Conservation (phyloP, 352 stramenopile species). For the Halophytophthora batemanensis region DNA sequence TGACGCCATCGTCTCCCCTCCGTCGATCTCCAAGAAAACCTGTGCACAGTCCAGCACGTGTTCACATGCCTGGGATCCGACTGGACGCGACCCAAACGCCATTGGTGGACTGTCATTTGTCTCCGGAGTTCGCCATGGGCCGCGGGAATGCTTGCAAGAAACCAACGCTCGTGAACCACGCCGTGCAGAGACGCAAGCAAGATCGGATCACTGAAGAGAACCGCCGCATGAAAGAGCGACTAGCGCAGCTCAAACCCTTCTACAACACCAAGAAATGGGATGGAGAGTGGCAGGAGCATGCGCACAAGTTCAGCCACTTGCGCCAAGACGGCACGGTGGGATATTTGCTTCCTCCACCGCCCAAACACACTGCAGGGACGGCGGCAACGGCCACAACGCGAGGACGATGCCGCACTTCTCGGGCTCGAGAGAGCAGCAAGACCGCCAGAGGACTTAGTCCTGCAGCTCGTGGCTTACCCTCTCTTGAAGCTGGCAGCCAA, state of each 20-base stretch:
- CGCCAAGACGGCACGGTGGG: constrained; percentile 66
- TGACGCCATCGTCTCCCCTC: constrained; percentile 3
- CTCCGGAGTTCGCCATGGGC: constrained; percentile 51
- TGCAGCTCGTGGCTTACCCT: constrained; percentile 11
- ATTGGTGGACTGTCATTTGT: constrained; percentile 74
- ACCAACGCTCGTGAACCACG: constrained; percentile 53
- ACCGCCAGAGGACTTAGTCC: constrained; percentile 6
- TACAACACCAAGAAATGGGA: constrained; percentile 80
- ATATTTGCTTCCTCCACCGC: constrained; percentile 45
- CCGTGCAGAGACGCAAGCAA: constrained; percentile 48
- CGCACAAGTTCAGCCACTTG: constrained; percentile 57
- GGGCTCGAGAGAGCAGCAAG: background rate
- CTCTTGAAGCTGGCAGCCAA: constrained; percentile 12
- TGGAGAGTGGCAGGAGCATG: constrained; percentile 57
- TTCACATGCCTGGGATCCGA: constrained; percentile 69
- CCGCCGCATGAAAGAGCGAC: constrained; percentile 44
- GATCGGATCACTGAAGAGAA: constrained; percentile 67
- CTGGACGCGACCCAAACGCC: constrained; percentile 64
- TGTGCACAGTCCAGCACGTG: constrained; percentile 43
- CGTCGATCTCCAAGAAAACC: constrained; percentile 20
- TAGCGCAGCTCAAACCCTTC: constrained; percentile 53
- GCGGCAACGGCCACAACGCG: constrained; percentile 1
- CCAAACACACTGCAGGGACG: constrained; percentile 1
- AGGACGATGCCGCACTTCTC: constrained; percentile 13
- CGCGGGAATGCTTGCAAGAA: constrained; percentile 74